Evolutionary conservation across 2,329 filamentous ascomycete species (phyloP).

Genomic region (Talaromyces albobiverticillius): DNA sequence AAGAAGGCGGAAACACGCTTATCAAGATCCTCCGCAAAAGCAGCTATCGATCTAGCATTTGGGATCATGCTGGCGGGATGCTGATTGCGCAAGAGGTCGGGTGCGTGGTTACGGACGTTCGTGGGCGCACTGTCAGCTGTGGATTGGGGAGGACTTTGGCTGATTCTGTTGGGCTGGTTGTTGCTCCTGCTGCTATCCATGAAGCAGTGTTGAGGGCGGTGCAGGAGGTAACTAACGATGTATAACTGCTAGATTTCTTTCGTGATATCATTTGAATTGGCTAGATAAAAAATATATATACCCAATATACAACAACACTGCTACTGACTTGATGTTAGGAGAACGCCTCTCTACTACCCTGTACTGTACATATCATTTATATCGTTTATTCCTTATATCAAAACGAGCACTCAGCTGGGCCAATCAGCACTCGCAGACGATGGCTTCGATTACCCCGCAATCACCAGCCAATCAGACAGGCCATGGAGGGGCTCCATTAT

Average conservation of each 20-base stretch:
- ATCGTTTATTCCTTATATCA: too few relatives aligned
- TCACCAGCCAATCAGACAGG: too few relatives aligned
- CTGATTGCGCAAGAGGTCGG: constrained; percentile 52
- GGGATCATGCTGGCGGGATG: constrained; percentile 56
- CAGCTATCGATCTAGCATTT: constrained; percentile 48
- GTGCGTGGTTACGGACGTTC: constrained; percentile 49
- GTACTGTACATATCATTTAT: too few relatives aligned
- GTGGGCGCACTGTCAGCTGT: constrained; percentile 51
- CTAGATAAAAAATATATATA: too few relatives aligned
- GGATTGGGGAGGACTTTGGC: constrained; percentile 38
- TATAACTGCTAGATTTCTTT: neutral
- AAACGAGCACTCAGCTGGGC: too few relatives aligned
- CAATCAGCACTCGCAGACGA: too few relatives aligned
- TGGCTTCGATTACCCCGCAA: too few relatives aligned
- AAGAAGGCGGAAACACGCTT: constrained; percentile 41
- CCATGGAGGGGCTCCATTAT: too few relatives aligned
- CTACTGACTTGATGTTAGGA: too few relatives aligned
- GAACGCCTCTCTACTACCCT: too few relatives aligned
- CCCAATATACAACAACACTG: too few relatives aligned
- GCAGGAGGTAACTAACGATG: constrained; percentile 5
- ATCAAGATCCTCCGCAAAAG: constrained; percentile 46
- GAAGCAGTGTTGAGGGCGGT: constrained; percentile 30
- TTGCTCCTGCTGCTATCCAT: constrained; percentile 39
- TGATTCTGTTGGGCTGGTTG: constrained; percentile 41
- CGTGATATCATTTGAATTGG: neutral